Conservation (phyloP, 257 asterid genomes). For the Cruciata laevipes region DNA sequence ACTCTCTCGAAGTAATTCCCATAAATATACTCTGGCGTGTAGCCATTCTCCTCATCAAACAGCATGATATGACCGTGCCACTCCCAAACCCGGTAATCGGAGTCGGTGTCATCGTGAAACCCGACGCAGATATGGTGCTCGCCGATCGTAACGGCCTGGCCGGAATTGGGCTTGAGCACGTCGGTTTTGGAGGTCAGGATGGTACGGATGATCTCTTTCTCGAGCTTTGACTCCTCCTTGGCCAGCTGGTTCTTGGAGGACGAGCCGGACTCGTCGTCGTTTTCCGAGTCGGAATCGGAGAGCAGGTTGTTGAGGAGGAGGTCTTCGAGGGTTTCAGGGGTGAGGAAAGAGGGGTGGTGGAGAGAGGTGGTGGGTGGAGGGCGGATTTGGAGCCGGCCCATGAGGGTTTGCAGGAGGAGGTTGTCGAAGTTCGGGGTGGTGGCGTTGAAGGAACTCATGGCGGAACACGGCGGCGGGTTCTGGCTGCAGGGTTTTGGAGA, state of each 20-base stretch:
- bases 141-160: conserved; percentile 73
- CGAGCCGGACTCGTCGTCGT: conserved; percentile 20
- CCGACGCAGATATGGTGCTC: conserved; percentile 94
- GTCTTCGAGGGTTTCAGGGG: conserved; percentile 59
- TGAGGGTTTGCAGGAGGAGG: conserved; percentile 76
- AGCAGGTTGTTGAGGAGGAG: conserved; percentile 65
- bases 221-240: conserved; percentile 77
- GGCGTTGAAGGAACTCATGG: conserved; percentile 35
- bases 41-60: conserved; percentile 90
- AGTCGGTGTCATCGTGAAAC: conserved; percentile 65
- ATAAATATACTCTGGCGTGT: conserved; percentile 77
- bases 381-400: conserved; percentile 70
- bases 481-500: not conserved
- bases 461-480: not conserved
- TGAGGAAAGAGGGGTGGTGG: conserved; percentile 30
- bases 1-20: conserved; percentile 89
- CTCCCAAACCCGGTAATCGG: conserved; percentile 93
- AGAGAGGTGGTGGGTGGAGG: conserved; percentile 31
- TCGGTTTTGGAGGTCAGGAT: conserved; percentile 55
- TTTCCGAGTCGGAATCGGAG: conserved; percentile 44
- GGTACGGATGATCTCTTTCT: conserved; percentile 65
- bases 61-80: conserved; percentile 97
- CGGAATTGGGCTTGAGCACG: conserved; percentile 77
- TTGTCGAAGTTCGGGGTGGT: conserved; percentile 72
- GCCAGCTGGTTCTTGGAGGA: conserved; percentile 68